Conservation (phyloP, 2,329 filamentous ascomycete species). For the Verticillium nonalfalfae region DNA sequence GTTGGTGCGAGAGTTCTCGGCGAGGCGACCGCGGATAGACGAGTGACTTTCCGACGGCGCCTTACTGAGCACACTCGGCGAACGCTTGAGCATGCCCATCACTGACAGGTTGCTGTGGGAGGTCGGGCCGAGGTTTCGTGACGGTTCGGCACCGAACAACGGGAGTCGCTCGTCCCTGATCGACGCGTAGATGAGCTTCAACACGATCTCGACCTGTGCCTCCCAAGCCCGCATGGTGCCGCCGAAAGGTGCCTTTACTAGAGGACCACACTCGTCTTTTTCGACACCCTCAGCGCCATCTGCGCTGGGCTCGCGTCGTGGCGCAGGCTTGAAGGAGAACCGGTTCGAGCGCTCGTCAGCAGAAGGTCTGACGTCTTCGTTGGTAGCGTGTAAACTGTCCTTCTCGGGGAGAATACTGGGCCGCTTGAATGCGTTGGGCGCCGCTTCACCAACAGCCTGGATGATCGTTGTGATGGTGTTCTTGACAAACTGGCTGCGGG, state of each 20-base stretch:
- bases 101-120: slow-evolving; percentile 64
- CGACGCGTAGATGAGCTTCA: slow-evolving; percentile 87
- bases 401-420: slow-evolving; percentile 47
- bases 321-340: slow-evolving; percentile 44
- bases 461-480: slow-evolving; percentile 91
- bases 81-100: slow-evolving; percentile 72
- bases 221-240: slow-evolving; percentile 80
- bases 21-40: slow-evolving; percentile 63
- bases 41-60: slow-evolving; percentile 75
- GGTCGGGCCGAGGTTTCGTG: slow-evolving; percentile 28
- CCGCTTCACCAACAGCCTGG: slow-evolving; percentile 68
- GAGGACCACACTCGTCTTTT: slow-evolving; percentile 60
- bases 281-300: slow-evolving; percentile 20
- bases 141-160: slow-evolving; percentile 64
- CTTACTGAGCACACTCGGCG: slow-evolving; percentile 87
- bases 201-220: slow-evolving; percentile 77
- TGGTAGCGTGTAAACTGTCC: slow-evolving; percentile 12
- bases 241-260: slow-evolving; percentile 72
- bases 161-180: slow-evolving; percentile 85
- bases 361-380: slow-evolving; percentile 24
- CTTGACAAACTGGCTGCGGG: slow-evolving; percentile 85
- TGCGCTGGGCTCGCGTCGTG: slow-evolving; percentile 32
- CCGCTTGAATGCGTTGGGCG: slow-evolving; percentile 58
- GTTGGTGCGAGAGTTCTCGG: slow-evolving; percentile 46
- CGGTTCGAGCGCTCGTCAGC: slow-evolving; percentile 35